Evolutionary conservation across 805 yeast genomes (phyloP).

Genomic region (Candida pini): DNA sequence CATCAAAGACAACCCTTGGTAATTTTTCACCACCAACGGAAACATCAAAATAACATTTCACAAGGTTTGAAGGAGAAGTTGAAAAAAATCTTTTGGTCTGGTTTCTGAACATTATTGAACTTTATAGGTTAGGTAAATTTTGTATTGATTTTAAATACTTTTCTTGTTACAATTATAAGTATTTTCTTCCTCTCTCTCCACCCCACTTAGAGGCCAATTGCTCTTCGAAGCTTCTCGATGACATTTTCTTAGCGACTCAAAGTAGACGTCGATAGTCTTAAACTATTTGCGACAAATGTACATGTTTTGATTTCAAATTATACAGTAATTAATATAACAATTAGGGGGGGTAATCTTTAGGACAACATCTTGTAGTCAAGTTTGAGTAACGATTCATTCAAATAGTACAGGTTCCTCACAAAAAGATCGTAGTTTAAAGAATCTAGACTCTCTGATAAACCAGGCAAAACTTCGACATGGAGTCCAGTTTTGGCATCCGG

Average conservation of each 20-base stretch:
- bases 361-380: constrained; percentile 9
- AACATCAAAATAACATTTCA: constrained; percentile 54
- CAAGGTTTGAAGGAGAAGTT: constrained; percentile 36
- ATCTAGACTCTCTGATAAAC: constrained; percentile 49
- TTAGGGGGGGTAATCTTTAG: no score
- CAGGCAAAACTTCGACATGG: constrained; percentile 51
- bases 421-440: constrained; percentile 37
- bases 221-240: no score
- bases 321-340: no score
- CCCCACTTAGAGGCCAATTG: no score
- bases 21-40: constrained; percentile 47
- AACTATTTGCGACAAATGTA: no score
- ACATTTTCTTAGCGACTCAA: no score
- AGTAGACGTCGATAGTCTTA: no score
- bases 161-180: neutral
- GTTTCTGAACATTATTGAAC: constrained; percentile 16
- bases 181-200: no score
- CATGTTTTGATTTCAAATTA: no score
- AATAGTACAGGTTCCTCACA: constrained; percentile 10
- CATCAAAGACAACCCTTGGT: constrained; percentile 68
- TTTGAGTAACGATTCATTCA: constrained; percentile 6
- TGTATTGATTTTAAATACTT: neutral
- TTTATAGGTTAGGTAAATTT: neutral
- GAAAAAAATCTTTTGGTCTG: constrained; percentile 44
- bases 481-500: constrained; percentile 49